Evolutionary conservation across 2,329 filamentous ascomycete genomes (phyloP), one percentile per base, ranked within the genome.

Genomic region (Elsinoe ampelina): DNA sequence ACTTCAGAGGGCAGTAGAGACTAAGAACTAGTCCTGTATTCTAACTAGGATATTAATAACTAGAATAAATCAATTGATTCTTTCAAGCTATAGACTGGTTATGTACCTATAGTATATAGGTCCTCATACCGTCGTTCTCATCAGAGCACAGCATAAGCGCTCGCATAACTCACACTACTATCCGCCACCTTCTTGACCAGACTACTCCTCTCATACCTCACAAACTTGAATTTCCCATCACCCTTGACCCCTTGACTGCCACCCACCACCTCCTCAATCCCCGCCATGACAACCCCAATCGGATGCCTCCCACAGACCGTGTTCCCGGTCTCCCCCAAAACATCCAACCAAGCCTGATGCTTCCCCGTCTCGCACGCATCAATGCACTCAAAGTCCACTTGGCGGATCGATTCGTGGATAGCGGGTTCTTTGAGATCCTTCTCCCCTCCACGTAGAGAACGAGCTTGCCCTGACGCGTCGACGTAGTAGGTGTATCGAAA

Each of bases 301-400:
- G 93, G 93, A 73, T 98, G 93, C 50, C 92, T 79, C 2, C 93
- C 93, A 66, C 93, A 98, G 0, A 98, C 89, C 0, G 93, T 96
- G 65, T 98, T 98, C 12, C 82, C 81, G 0, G 92, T 97, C 35
- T 80, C 73, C 54, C 77, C 72, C 17, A 98, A 71, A 39, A 82
- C 84, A 2, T 80, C 75, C 13, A 88, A 75, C 69, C 96, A 97
- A 0, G 71, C 73, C 19, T 80, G 74, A 64, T 95, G 86, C 6
- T 72, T 77, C 1, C 92, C 91, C 2, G 82, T 83, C 67, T 91
- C 83, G 39, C 97, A 87, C 0, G 89, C 89, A 52, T 85, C 81
- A 79, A 97, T 96, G 39, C 89, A 89, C 34, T 85, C 77, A 59
- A 86, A 79, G 67, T 98, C 93, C 13, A 97, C 78, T 1, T 80